These are phyloP conservation scores for Xerocomus brunneocitrinus DNA, from an alignment of 768 basidiomycete species.

Conservation along the genomic window DNA sequence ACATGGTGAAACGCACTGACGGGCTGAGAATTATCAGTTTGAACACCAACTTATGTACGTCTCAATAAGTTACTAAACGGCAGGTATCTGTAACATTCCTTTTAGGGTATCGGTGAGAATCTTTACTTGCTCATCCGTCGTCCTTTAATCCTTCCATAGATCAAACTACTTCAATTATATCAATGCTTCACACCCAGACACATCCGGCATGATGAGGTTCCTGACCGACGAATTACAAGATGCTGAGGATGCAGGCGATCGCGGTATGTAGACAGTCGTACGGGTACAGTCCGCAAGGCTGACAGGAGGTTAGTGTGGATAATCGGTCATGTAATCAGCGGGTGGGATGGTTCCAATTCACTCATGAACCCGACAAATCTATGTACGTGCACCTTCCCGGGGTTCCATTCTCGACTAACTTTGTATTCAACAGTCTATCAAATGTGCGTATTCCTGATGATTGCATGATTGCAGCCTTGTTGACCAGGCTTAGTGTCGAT, in stretches of 20 bases:
- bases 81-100: background rate
- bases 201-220: constrained; percentile 73
- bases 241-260: constrained; percentile 71
- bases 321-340: constrained; percentile 52
- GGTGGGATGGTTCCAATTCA: constrained; percentile 71
- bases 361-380: constrained; percentile 62
- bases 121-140: background rate
- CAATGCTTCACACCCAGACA: constrained; percentile 64
- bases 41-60: constrained; percentile 73
- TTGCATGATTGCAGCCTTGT: background rate
- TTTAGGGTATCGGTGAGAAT: constrained; percentile 31
- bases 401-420: background rate
- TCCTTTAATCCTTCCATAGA: constrained; percentile 28
- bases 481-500: constrained; percentile 47
- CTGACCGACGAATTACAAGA: constrained; percentile 74
- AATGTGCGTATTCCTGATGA: constrained; percentile 31
- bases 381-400: constrained; percentile 41
- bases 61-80: background rate
- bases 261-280: constrained; percentile 40
- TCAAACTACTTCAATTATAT: constrained; percentile 76
- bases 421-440: constrained; percentile 38
- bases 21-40: constrained; percentile 69
- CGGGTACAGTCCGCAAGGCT: constrained; percentile 5
- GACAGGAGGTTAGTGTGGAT: constrained; percentile 39
- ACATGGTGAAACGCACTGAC: constrained; percentile 61